Evolutionary conservation across 345 rosid species (phyloP).

Genomic region (Syzygium jambos): DNA sequence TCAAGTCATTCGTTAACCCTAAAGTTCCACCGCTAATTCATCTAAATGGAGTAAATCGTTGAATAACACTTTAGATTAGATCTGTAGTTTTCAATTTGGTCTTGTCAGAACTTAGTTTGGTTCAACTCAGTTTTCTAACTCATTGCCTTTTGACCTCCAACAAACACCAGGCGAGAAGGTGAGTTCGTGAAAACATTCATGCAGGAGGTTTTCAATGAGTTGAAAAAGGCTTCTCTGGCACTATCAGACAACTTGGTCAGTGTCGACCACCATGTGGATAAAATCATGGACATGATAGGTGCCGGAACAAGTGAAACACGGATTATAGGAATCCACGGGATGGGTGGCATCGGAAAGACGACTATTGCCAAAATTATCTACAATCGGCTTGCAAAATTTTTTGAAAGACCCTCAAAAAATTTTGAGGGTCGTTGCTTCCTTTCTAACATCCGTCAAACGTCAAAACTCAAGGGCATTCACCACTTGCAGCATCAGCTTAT

Average conservation of each 20-base stretch:
- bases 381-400: neutral
- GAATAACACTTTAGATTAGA: too few species aligned
- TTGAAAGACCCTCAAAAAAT: too few species aligned
- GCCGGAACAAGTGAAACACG: neutral
- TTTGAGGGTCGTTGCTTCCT: neutral
- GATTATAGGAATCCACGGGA: neutral
- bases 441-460: neutral
- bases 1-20: neutral
- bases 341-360: neutral
- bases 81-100: neutral
- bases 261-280: too few species aligned
- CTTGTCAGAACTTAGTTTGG: neutral
- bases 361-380: neutral
- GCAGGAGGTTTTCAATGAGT: neutral
- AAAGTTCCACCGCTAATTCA: neutral
- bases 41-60: neutral
- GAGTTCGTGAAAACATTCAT: neutral
- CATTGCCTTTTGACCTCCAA: neutral
- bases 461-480: neutral
- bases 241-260: neutral
- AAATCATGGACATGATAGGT: neutral
- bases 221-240: neutral
- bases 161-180: neutral
- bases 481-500: neutral
- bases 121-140: neutral